phyloP scores from a whole-genome alignment of 192 early-diverging fungal species.

The Coemansia sp. region DNA sequence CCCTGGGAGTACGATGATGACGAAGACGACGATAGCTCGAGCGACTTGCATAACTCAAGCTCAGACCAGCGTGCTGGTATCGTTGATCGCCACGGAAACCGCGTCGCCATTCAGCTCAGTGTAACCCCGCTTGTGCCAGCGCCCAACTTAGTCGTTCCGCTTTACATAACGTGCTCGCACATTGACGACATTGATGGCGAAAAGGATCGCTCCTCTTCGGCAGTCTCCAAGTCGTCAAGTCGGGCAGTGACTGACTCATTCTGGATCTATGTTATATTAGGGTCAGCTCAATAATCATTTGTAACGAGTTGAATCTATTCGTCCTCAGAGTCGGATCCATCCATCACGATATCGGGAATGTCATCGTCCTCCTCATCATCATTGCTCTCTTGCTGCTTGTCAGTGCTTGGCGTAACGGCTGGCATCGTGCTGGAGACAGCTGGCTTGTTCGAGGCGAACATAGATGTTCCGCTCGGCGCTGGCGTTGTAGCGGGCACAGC shows the following conservation, averaged over 20 bases:
- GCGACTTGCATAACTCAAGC: too few relatives aligned
- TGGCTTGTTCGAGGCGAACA: not conserved
- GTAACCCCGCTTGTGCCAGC: constrained; percentile 23
- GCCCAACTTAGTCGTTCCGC: constrained; percentile 29
- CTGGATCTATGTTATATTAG: constrained; percentile 50
- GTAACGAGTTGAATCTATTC: constrained; percentile 16
- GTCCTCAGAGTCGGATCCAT: constrained; percentile 50
- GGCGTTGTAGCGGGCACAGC: not conserved
- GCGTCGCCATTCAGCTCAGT: constrained; percentile 41
- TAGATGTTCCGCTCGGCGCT: not conserved
- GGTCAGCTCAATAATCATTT: constrained; percentile 5
- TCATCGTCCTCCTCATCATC: constrained; percentile 27
- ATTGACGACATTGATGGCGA: constrained; percentile 34
- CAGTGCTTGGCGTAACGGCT: not conserved
- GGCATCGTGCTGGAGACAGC: not conserved
- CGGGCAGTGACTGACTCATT: constrained; percentile 34
- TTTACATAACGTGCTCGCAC: constrained; percentile 42
- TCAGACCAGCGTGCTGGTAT: constrained; percentile 23
- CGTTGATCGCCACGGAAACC: constrained; percentile 44
- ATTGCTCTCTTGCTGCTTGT: constrained; percentile 4
- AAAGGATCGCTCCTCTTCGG: constrained; percentile 8
- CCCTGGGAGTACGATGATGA: constrained; percentile 80
- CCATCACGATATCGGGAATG: constrained; percentile 53
- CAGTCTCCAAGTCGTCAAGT: not conserved
- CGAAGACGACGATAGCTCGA: constrained; percentile 35